Percentiles rank a stretch among this genome's conserved stretches.
These are phyloP conservation scores for Epichloe hybrida DNA, from an alignment of 2,329 filamentous ascomycete genomes.

Conservation along the genomic window DNA sequence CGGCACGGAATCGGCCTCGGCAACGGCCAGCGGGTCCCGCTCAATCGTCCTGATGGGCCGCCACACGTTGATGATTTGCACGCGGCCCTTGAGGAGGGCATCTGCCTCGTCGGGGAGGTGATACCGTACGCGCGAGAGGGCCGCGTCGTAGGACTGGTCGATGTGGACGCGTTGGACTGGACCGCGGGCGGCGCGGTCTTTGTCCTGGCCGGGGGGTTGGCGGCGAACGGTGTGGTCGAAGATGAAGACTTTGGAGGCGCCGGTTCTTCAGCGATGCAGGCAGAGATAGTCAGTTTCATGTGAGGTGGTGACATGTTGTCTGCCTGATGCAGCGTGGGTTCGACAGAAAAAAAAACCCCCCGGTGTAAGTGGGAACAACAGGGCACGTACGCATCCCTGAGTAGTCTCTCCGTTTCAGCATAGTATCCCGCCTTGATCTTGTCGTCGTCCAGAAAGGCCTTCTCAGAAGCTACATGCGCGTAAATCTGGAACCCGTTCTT, in stretches of 20 bases:
- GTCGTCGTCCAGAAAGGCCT: conserved; percentile 37
- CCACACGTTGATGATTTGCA: conserved; percentile 42
- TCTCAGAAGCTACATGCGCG: conserved; percentile 18
- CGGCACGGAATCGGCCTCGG: conserved; percentile 33
- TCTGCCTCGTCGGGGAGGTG: conserved; percentile 30
- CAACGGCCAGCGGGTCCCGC: conserved; percentile 40
- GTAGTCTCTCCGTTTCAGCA: conserved; percentile 52
- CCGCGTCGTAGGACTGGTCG: conserved; percentile 39
- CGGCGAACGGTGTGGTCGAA: conserved; percentile 48
- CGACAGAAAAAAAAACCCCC: too few species aligned
- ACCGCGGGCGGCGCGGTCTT: conserved; percentile 24
- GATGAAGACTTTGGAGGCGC: conserved; percentile 40
- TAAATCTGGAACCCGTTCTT: conserved; percentile 24
- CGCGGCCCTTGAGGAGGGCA: conserved; percentile 28
- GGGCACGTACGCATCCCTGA: conserved; percentile 40
- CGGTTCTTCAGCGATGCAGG: conserved; percentile 29
- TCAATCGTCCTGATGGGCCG: conserved; percentile 32
- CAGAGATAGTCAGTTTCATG: too few species aligned
- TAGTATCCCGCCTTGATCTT: conserved; percentile 54
- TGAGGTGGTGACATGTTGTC: too few species aligned
- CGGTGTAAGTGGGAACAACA: neutral
- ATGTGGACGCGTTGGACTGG: conserved; percentile 38
- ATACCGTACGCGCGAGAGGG: conserved; percentile 25
- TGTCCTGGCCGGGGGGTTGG: conserved; percentile 28
- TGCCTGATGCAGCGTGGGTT: too few species aligned